A percentile compares a stretch with the other conserved stretches of the same genome.
These are phyloP conservation scores for Microcyclospora pomicola DNA, from an alignment of 2,329 filamentous ascomycete genomes.

Conservation along the genomic window DNA sequence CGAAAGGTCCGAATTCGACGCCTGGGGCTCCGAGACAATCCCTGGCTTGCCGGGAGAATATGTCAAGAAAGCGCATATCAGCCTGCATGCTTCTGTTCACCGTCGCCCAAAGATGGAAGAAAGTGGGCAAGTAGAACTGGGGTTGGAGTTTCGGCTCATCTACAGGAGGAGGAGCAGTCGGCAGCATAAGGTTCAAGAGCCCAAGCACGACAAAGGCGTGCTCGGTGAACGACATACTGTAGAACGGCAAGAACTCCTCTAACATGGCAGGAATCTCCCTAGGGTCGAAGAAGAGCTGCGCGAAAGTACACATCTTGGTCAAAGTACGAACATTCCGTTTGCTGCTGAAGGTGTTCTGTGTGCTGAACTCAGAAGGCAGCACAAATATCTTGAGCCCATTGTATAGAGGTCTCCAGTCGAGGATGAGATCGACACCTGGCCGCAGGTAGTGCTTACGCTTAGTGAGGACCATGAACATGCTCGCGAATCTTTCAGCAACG, in stretches of 20 bases:
- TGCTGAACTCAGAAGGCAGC: conserved; percentile 65
- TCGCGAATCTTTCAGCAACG: conserved; percentile 78
- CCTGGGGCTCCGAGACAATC: conserved; percentile 66
- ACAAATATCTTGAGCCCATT: conserved; percentile 85
- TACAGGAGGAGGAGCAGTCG: conserved; percentile 63
- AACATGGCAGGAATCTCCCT: conserved; percentile 62
- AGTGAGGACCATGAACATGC: conserved; percentile 93
- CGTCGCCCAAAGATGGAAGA: conserved; percentile 93
- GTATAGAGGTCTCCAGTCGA: conserved; percentile 91
- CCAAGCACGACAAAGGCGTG: conserved; percentile 89
- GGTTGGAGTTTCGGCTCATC: conserved; percentile 66
- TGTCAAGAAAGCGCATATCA: conserved; percentile 77
- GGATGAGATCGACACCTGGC: conserved; percentile 71
- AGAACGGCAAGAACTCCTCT: conserved; percentile 44
- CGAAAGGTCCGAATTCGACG: conserved; percentile 70
- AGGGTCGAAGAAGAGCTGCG: conserved; percentile 86
- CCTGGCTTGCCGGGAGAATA: conserved; percentile 73
- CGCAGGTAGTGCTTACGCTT: conserved; percentile 96
- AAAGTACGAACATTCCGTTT: conserved; percentile 59
- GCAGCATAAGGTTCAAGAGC: conserved; percentile 72
- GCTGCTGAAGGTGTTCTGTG: conserved; percentile 40
- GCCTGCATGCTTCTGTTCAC: conserved; percentile 79
- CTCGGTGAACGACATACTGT: conserved; percentile 84
- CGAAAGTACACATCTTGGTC: conserved; percentile 79
- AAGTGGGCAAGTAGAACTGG: conserved; percentile 76